Evolutionary conservation across 495 filamentous ascomycete species (phyloP), one percentile per base, ranked within the genome.

Genomic region (Penicillium antarcticum): DNA sequence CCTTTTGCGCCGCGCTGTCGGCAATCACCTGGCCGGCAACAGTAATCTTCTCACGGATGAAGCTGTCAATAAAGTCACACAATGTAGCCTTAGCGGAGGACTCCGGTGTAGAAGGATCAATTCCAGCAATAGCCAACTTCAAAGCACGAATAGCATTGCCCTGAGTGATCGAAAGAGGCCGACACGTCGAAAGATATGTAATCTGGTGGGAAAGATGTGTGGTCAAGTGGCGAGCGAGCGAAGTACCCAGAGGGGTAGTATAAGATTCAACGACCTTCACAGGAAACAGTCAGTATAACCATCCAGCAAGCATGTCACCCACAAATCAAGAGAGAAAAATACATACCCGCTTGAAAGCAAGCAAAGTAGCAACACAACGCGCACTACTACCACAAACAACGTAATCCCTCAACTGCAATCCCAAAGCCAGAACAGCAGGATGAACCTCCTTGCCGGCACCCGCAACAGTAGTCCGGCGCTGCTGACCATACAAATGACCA

Each of bases 151-250:
- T 96, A 16, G 91, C 90, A 69, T 97, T 97, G 48, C 95, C 92
- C 83, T 96, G 92, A 36, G 87, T 87, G 66, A 94, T 89, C 43
- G 88, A 92, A 69, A 97, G 87, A 10, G 94, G 91, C 5, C 94
- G 86, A 62, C 91, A 96, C 50, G 91, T 90, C 37, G 87, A 88
- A 24, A 98, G 84, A 62, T 92, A 96, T 52, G 91, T 89, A 55
- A 98, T 96, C 71, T 98, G 94, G 50, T 91, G 88, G 50, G 89
- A 94, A 50, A 98, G 80, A 59, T 96, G 90, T n/a, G 87, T 86
- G 21, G 90, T 92, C 56, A 98, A 82, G 73, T 98, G 91, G 12
- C 94, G 87, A 14, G 89, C 82, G 32, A 98, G 79, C 3, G 91
- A 89, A 50, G 84, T 90, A 13, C 85, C 84, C 17, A 83, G 71